Base-by-base conservation (phyloP, 2,329 filamentous ascomycete genomes). In the Fonsecaea pedrosoi region DNA sequence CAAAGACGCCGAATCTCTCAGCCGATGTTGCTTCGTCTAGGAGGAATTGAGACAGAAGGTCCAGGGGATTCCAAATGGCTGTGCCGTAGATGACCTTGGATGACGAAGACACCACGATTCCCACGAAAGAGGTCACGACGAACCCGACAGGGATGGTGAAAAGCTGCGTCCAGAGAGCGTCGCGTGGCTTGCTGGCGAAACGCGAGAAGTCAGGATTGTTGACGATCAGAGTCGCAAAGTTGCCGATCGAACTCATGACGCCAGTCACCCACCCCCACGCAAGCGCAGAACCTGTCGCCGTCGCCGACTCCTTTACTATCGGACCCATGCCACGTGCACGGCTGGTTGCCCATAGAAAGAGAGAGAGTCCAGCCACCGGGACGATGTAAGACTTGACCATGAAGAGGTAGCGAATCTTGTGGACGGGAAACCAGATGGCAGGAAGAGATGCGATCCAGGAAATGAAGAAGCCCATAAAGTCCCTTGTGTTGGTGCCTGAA, bases 311-410 rank as follows among this genome's bases (percentile, higher is more conserved):
- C 64, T 88, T 83, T 30, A 97, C 85, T 71, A 97, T 92, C 0
- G 92, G 92, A 1, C 94, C 94, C 65, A 94, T 85, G 0, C 93
- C 94, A 53, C 92, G 87, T 35, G 94, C 94, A 32, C 90, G 87
- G 40, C 92, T 88, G 32, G 96, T 84, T 1, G 92, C 87, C 94
- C 94, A 97, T 74, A 92, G 90, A 78, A 97, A 91, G 78, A 95
- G 95, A 13, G 91, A 88, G 58, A 97, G 83, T 59, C 91, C 93
- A n/a, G 92, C 92, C 42, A 85, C 84, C 0, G 94, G 94, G 0
- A 95, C 93, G 67, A 96, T 87, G 75, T 88, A 91, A 0, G 94
- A 89, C 81, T 97, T 97, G 75, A 92, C 90, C 0, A 93, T 97
- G 80, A 97, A 97, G 3, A 97, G 82, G 77, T 97, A 93, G 54